Conservation (phyloP, 1,139 yeast species). For the Yamadazyma dushanensis region DNA sequence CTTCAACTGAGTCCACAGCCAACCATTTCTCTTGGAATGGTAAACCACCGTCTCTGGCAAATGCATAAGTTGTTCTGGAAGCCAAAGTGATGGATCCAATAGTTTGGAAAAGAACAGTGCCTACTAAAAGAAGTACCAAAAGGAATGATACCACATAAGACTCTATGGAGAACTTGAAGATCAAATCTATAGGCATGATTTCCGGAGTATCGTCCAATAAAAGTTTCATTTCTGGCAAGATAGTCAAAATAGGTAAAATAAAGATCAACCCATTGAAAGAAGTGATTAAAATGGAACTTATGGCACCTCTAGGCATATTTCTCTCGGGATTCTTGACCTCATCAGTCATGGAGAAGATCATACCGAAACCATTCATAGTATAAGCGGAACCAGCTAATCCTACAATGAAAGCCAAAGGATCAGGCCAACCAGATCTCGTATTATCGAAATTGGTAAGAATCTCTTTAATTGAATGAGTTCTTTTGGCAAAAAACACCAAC, state of each 20-base stretch:
- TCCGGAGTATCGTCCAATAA: conserved; percentile 62
- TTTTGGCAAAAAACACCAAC: conserved; percentile 57
- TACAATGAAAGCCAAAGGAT: conserved; percentile 62
- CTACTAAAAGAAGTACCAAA: conserved; percentile 63
- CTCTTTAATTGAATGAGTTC: conserved; percentile 57
- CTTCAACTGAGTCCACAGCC: conserved; percentile 60
- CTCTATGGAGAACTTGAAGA: conserved; percentile 68
- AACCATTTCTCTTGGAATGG: conserved; percentile 71
- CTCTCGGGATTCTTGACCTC: conserved; percentile 76
- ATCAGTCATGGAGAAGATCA: conserved; percentile 79
- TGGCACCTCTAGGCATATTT: conserved; percentile 76
- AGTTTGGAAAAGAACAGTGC: conserved; percentile 74
- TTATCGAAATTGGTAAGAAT: conserved; percentile 72
- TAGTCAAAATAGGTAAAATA: conserved; percentile 67
- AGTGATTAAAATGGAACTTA: conserved; percentile 64
- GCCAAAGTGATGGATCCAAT: conserved; percentile 83
- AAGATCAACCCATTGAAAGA: conserved; percentile 69
- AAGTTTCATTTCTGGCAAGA: conserved; percentile 61
- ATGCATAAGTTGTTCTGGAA: conserved; percentile 81
- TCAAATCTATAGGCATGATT: conserved; percentile 64
- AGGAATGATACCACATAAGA: conserved; percentile 67
- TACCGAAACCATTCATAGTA: conserved; percentile 80
- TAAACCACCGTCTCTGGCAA: conserved; percentile 86
- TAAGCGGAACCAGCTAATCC: conserved; percentile 80
- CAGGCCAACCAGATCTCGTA: conserved; percentile 72